Evolutionary conservation across 179 eudicot genomes (phyloP).

Genomic region (Nepenthes alata): DNA sequence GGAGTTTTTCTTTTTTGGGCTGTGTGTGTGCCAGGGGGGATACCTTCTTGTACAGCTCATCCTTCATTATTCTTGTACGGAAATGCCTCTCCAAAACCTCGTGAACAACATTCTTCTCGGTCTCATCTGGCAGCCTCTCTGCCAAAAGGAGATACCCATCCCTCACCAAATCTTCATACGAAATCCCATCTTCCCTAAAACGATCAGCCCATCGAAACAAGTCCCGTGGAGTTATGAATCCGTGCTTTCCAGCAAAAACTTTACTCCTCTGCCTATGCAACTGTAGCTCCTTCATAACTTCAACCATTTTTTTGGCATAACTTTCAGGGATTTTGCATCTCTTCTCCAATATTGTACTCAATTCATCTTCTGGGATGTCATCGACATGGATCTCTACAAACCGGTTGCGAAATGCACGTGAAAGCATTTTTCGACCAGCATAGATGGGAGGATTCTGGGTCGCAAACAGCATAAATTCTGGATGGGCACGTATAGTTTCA

Average conservation of each 20-base stretch:
- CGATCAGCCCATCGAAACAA: slow-evolving; percentile 95
- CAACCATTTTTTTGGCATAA: slow-evolving; percentile 80
- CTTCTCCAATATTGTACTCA: slow-evolving; percentile 53
- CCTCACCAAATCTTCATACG: slow-evolving; percentile 63
- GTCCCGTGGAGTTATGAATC: slow-evolving; percentile 95
- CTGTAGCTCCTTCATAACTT: slow-evolving; percentile 90
- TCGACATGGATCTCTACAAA: slow-evolving; percentile 97
- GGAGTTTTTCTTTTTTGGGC: no score
- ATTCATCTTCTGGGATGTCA: slow-evolving; percentile 82
- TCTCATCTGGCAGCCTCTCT: slow-evolving; percentile 79
- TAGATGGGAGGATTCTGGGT: slow-evolving; percentile 98
- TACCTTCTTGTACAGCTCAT: slow-evolving; percentile 63
- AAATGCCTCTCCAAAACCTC: slow-evolving; percentile 69
- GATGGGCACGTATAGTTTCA: slow-evolving; percentile 84
- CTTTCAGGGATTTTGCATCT: slow-evolving; percentile 65
- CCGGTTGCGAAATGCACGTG: slow-evolving; percentile 97
- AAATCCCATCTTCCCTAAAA: slow-evolving; percentile 40
- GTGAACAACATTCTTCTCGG: slow-evolving; percentile 62
- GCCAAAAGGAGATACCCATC: slow-evolving; percentile 91
- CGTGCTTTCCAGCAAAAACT: slow-evolving; percentile 97
- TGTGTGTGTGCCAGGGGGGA: no score
- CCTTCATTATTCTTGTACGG: slow-evolving; percentile 29
- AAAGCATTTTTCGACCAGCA: slow-evolving; percentile 96
- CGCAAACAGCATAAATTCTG: slow-evolving; percentile 92
- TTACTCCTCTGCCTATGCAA: slow-evolving; percentile 84